Evolutionary conservation across 805 yeast species (phyloP).

Genomic region (Cyberlindnera bimundalis): DNA sequence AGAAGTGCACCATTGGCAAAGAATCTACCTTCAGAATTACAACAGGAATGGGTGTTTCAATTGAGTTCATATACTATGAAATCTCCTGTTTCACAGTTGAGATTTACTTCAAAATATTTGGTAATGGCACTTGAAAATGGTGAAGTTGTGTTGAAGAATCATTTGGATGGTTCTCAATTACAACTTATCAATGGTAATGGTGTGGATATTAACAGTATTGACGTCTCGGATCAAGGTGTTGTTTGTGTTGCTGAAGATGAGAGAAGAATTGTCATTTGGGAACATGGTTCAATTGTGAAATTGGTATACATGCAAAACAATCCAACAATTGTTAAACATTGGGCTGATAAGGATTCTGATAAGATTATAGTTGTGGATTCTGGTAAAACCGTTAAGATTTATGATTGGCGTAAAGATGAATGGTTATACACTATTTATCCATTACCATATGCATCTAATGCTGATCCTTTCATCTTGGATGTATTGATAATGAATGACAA

Average conservation of each 20-base stretch:
- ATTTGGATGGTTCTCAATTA: constrained; percentile 19
- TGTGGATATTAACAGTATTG: constrained; percentile 29
- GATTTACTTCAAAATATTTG: constrained; percentile 23
- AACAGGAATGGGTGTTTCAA: constrained; percentile 27
- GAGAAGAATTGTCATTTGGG: constrained; percentile 29
- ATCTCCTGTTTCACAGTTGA: constrained; percentile 15
- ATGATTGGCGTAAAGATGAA: constrained; percentile 32
- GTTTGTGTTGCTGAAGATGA: constrained; percentile 34
- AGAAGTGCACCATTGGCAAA: constrained; percentile 20
- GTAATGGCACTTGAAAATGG: constrained; percentile 21
- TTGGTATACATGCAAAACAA: constrained; percentile 16
- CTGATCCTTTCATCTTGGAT: constrained; percentile 17
- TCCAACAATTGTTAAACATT: constrained; percentile 31
- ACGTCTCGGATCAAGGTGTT: constrained; percentile 29
- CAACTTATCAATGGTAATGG: background rate
- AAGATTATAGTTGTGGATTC: constrained; percentile 33
- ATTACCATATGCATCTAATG: constrained; percentile 19
- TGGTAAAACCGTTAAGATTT: constrained; percentile 29
- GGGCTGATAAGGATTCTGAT: constrained; percentile 32
- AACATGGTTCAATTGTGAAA: constrained; percentile 16
- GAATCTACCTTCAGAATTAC: constrained; percentile 22
- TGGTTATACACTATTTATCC: constrained; percentile 34
- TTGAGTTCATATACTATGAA: constrained; percentile 10
- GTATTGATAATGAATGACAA: constrained; percentile 24
- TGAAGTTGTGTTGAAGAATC: constrained; percentile 21